These are phyloP conservation scores for Fusarium protoensiforme DNA, from an alignment of 2,329 filamentous ascomycete species.

Conservation along the genomic window DNA sequence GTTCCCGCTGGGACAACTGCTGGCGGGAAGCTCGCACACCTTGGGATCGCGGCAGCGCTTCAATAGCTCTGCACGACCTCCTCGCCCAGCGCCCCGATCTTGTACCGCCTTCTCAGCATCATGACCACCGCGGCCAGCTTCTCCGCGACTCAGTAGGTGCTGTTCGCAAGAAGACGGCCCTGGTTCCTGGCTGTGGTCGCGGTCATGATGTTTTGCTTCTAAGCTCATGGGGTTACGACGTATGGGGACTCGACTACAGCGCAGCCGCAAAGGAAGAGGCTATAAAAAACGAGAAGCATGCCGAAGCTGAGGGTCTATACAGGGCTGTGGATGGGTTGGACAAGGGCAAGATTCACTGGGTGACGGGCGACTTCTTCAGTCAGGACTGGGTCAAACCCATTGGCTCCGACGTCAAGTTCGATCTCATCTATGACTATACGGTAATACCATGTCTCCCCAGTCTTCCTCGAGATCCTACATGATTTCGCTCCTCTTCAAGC, in stretches of 20 bases:
- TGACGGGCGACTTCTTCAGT: conserved; percentile 75
- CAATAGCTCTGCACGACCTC: conserved; percentile 64
- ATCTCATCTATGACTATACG: conserved; percentile 74
- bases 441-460: conserved; percentile 49
- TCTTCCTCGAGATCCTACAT: background rate
- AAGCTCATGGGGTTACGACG: conserved; percentile 79
- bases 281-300: conserved; percentile 53
- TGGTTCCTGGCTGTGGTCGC: conserved; percentile 85
- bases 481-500: background rate
- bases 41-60: conserved; percentile 68
- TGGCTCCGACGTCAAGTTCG: conserved; percentile 64
- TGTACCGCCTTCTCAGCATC: conserved; percentile 51
- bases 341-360: conserved; percentile 65
- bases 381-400: conserved; percentile 64
- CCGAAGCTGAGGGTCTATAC: conserved; percentile 53
- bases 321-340: conserved; percentile 54
- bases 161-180: conserved; percentile 55
- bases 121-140: conserved; percentile 45
- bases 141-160: conserved; percentile 38
- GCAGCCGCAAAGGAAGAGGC: conserved; percentile 58
- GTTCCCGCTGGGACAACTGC: conserved; percentile 58
- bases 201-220: conserved; percentile 86
- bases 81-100: conserved; percentile 59
- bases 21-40: conserved; percentile 60
- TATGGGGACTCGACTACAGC: conserved; percentile 78